Base-by-base conservation (phyloP, 2,329 filamentous ascomycete genomes). In the Emericellopsis cladophorae region DNA sequence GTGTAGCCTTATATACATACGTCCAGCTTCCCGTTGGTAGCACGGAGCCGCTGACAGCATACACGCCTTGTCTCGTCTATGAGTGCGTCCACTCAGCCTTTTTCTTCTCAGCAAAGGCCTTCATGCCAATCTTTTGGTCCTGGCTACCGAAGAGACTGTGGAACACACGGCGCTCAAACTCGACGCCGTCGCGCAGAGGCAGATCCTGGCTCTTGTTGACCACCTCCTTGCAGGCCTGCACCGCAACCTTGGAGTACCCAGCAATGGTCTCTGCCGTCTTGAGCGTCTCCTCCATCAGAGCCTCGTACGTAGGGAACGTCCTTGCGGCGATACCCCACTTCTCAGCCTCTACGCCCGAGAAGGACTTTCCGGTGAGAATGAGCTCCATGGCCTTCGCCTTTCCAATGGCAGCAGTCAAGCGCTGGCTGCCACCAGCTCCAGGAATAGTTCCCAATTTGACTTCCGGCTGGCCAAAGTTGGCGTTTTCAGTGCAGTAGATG, bases 201-300 rank as follows among this genome's bases (percentile, higher is more conserved):
- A 95, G 64, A 53, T 98, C 92, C 70, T 96, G 89, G 61, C 88
- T 95, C 79, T 95, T 96, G 61, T 96, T 95, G 42, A 98, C 90
- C n/a, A 92, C 90, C 70, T 98, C 92, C 72, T 98, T 98, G 43
- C 77, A 82, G 10, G 84, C 92, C 65, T 87, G 79, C 44, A 94
- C 78, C 2, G 90, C 84, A n/a, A 98, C 81, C 56, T 74, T 78
- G 40, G 84, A 89, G 62, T 92, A 87, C 1, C 83, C 67, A 0
- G 92, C 89, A 65, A 98, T 95, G 40, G 78, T 89, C 69, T 84
- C 86, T 3, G 92, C 92, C 15, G 87, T 90, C 57, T 81, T 77
- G 45, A 95, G 60, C 3, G 88, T 80, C 42, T 78, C 85, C 53
- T 87, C 79, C 57, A 96, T 79, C 54, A 95, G 70, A 56, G 83